Base-by-base conservation (phyloP, 768 basidiomycete genomes). In the Boletus huronensis region DNA sequence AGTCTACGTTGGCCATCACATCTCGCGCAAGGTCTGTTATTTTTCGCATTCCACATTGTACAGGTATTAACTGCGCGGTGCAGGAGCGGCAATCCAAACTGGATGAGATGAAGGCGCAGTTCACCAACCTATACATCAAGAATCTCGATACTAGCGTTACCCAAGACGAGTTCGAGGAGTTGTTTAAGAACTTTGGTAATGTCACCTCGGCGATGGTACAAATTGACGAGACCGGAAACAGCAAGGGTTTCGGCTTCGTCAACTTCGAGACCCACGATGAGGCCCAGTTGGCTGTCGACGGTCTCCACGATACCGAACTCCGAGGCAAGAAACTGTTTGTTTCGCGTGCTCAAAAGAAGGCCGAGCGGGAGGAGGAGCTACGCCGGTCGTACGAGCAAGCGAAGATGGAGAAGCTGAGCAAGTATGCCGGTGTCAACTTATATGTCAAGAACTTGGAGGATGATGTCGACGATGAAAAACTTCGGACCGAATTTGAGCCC, bases 391-490 rank as follows among this genome's bases (percentile, higher is more conserved):
- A 98, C 73, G 96, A 99, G 76, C 86, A 88, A 67, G 91, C 93
- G 48, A 93, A 94, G 77, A 83, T 93, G 83, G 97, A 99, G 83
- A 94, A 95, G 74, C 74, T 95, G 66, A 90, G 87, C 86, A 99
- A 99, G 76, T 97, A 93, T 67, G 94, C 97, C 64, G 97, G 97
- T 53, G 95, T 98, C 73, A 99, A 99, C 79, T 81, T 99, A 53
- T 99, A 98, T 79, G 87, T 98, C 85, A 99, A 98, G 84, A 99
- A 99, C 78, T 76, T 99, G 72, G 96, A 98, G 74, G 96, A 98
- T 72, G 95, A 97, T 64, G 81, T 97, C 53, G 93, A 98, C 68
- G 97, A 99, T 67, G 97, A 99, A 55, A 94, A 94, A 74, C 88
- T 99, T 65, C 90, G 94, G 58, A 78, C 82, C 62, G 97, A 98